Evolutionary conservation across 768 basidiomycete species (phyloP).

Genomic region (Russula compacta): DNA sequence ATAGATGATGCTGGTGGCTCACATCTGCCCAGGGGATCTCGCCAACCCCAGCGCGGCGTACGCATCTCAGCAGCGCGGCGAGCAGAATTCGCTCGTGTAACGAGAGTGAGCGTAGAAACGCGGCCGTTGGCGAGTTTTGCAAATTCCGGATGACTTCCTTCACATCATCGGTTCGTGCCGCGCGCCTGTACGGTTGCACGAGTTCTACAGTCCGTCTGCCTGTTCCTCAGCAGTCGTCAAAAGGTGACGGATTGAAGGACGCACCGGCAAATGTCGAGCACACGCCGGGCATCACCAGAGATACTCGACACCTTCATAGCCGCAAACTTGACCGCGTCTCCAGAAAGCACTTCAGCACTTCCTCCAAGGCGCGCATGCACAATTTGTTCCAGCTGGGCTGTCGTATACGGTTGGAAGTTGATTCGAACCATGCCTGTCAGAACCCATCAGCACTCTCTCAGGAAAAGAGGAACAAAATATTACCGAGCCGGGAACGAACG

Average conservation of each 20-base stretch:
- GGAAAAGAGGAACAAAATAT: constrained; percentile 20
- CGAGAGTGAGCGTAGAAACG: constrained; percentile 72
- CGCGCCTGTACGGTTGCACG: constrained; percentile 39
- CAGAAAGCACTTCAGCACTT: constrained; percentile 43
- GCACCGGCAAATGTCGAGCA: constrained; percentile 86
- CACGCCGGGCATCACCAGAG: constrained; percentile 89
- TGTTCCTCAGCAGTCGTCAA: neutral
- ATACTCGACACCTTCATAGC: constrained; percentile 71
- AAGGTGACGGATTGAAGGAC: constrained; percentile 16
- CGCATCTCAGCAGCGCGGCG: constrained; percentile 71
- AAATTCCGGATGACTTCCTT: constrained; percentile 71
- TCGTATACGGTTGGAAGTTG: constrained; percentile 86
- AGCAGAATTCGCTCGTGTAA: constrained; percentile 87
- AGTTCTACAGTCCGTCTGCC: constrained; percentile 76
- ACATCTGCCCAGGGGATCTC: constrained; percentile 85
- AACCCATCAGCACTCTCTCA: neutral
- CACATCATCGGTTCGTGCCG: constrained; percentile 64
- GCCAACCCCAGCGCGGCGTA: constrained; percentile 75
- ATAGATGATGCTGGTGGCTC: constrained; percentile 64
- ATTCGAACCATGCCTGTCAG: constrained; percentile 70
- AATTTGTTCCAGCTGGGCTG: constrained; percentile 71
- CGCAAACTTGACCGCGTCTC: constrained; percentile 77
- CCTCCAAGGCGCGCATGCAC: constrained; percentile 69
- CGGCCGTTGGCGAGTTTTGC: constrained; percentile 87
- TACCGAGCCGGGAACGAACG: constrained; percentile 86